Conservation (phyloP, 2,329 filamentous ascomycete genomes). For the Ilyonectria robusta region DNA sequence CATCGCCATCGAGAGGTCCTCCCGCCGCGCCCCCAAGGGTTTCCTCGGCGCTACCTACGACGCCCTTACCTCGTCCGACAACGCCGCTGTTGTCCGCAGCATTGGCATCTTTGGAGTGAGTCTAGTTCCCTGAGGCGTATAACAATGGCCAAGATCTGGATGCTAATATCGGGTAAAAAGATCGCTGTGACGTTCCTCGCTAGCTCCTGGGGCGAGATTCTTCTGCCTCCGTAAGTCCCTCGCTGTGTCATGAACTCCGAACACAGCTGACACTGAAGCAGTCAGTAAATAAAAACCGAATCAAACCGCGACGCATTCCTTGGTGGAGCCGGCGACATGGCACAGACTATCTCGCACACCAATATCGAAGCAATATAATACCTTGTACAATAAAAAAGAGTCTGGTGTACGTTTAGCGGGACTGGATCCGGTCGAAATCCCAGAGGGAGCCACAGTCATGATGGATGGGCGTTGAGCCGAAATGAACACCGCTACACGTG, state of each 20-base stretch:
- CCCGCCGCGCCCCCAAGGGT: conserved; percentile 61
- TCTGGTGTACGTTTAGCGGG: conserved; percentile 48
- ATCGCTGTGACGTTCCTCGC: conserved; percentile 76
- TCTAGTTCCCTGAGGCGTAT: conserved; percentile 30
- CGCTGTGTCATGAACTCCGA: not conserved
- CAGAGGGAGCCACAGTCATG: conserved; percentile 33
- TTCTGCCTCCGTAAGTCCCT: conserved; percentile 73
- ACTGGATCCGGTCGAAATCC: conserved; percentile 33
- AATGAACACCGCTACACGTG: conserved; percentile 34
- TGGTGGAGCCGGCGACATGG: not conserved
- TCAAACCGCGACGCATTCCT: conserved; percentile 9
- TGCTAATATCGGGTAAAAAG: conserved; percentile 54
- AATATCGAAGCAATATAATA: conserved; percentile 30
- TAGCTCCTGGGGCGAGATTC: conserved; percentile 76
- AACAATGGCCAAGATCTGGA: not conserved
- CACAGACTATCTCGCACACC: not conserved
- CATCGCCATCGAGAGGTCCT: conserved; percentile 65
- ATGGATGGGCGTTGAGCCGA: conserved; percentile 35
- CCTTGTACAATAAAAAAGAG: conserved; percentile 47
- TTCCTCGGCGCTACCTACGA: conserved; percentile 72
- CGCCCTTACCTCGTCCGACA: conserved; percentile 76
- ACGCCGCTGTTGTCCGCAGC: conserved; percentile 77
- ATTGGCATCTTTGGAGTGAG: conserved; percentile 78
- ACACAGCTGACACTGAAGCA: conserved; percentile 31
- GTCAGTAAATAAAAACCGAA: conserved; percentile 43